These are phyloP conservation scores for Hymenoscyphus albidus DNA, from an alignment of 2,329 filamentous ascomycete species.

Conservation along the genomic window DNA sequence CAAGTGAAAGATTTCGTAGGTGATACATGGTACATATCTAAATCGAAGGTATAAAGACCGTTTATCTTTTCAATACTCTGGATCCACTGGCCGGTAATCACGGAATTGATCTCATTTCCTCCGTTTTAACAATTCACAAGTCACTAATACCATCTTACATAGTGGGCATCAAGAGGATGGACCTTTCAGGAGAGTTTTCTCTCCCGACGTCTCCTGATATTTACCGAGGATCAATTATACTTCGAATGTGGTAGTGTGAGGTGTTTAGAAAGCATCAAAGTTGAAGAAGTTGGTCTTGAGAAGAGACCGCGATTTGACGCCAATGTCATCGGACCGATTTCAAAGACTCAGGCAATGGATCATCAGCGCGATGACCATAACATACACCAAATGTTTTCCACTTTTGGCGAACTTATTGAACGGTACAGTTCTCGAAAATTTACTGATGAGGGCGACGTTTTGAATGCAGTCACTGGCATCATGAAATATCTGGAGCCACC, in stretches of 20 bases:
- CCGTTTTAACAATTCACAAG: too few relatives aligned
- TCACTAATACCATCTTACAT: not conserved
- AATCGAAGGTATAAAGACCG: too few relatives aligned
- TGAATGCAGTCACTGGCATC: not conserved
- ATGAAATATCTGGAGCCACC: not conserved
- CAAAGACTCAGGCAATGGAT: not conserved
- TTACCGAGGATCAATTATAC: not conserved
- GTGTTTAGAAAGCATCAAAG: not conserved
- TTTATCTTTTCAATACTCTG: too few relatives aligned
- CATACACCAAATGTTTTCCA: not conserved
- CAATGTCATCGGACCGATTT: not conserved
- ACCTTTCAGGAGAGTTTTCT: not conserved
- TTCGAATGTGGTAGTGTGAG: not conserved
- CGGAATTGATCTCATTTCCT: not conserved
- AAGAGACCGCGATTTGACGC: too few relatives aligned
- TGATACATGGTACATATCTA: too few relatives aligned
- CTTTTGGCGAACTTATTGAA: not conserved
- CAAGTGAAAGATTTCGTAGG: too few relatives aligned
- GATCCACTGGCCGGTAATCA: too few relatives aligned
- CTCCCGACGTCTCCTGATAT: not conserved
- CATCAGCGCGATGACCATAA: too few relatives aligned
- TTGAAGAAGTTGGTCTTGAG: not conserved
- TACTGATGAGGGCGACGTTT: not conserved
- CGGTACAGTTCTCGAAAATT: not conserved
- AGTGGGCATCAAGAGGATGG: constrained; percentile 1